phyloP scores from a whole-genome alignment of 2,329 filamentous ascomycete species.

The Phaeosphaeria sp. region DNA sequence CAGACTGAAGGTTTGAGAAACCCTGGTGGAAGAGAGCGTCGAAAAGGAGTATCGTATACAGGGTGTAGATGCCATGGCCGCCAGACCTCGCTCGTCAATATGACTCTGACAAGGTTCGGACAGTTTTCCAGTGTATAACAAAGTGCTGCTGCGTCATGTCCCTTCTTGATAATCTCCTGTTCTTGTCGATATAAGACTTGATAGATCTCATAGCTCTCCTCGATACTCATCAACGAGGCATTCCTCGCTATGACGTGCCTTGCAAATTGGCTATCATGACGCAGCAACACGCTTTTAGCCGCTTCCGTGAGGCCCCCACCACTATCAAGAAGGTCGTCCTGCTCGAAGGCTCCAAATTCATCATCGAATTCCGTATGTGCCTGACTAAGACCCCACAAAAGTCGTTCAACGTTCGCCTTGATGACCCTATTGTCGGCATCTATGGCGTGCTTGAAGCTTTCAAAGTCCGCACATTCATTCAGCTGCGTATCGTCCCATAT shows the following conservation, averaged over 20 bases:
- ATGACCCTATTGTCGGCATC: constrained; percentile 22
- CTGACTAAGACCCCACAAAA: constrained; percentile 4
- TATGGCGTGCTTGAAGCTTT: constrained; percentile 16
- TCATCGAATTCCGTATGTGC: constrained; percentile 5
- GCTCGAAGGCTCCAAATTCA: constrained; percentile 12
- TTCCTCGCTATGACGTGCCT: constrained; percentile 21
- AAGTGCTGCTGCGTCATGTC: constrained; percentile 42
- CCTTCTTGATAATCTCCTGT: constrained; percentile 31
- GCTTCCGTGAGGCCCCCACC: constrained; percentile 20
- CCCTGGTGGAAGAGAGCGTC: constrained; percentile 49
- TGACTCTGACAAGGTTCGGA: constrained; percentile 46
- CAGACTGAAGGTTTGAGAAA: constrained; percentile 51
- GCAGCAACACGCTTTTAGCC: constrained; percentile 22
- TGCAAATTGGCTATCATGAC: constrained; percentile 18
- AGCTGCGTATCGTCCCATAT: constrained; percentile 51
- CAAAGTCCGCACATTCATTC: constrained; percentile 20
- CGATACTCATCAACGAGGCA: constrained; percentile 24
- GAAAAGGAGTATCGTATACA: constrained; percentile 53
- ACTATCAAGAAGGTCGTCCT: constrained; percentile 16
- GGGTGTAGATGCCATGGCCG: constrained; percentile 44
- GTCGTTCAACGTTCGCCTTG: constrained; percentile 10
- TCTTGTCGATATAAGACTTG: constrained; percentile 44
- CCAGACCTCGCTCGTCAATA: constrained; percentile 51
- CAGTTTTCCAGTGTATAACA: constrained; percentile 45
- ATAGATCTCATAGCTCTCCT: constrained; percentile 39